Percentiles rank a stretch among this genome's conserved stretches.
phyloP scores from a whole-genome alignment of 2,329 filamentous ascomycete genomes.

The Endothia cerciana region DNA sequence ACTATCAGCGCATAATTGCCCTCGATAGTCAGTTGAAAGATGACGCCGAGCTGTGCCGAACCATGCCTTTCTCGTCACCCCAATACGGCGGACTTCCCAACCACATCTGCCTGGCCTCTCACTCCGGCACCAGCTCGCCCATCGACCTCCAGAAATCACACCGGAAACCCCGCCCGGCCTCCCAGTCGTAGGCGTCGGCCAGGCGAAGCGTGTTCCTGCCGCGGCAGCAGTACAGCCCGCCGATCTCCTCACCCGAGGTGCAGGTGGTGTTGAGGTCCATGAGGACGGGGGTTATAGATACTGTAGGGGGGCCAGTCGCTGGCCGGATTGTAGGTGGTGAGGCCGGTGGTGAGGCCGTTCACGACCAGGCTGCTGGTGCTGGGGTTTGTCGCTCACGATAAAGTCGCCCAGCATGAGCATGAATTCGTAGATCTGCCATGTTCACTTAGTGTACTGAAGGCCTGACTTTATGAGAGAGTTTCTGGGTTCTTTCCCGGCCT shows the following conservation, averaged over 20 bases:
- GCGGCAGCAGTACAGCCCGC: conserved; percentile 9
- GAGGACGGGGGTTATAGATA: conserved; percentile 8
- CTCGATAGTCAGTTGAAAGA: too few relatives aligned
- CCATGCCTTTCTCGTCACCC: too few relatives aligned
- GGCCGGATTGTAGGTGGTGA: conserved; percentile 6
- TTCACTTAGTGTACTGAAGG: neutral
- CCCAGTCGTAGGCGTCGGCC: conserved; percentile 14
- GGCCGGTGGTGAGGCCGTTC: conserved; percentile 14
- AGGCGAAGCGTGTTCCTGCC: conserved; percentile 11
- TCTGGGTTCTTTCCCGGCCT: neutral
- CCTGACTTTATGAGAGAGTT: neutral
- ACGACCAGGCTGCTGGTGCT: neutral
- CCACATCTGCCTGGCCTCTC: neutral
- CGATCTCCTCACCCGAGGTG: conserved; percentile 1
- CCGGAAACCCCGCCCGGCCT: conserved; percentile 8
- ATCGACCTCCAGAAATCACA: conserved; percentile 19
- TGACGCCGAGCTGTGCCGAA: too few relatives aligned
- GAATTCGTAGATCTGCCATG: conserved; percentile 6
- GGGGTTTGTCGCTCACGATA: conserved; percentile 8
- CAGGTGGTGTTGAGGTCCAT: conserved; percentile 17
- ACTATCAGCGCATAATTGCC: too few relatives aligned
- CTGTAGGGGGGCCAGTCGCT: conserved; percentile 14
- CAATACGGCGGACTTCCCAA: too few relatives aligned
- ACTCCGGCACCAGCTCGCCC: conserved; percentile 10
- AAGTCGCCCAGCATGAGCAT: conserved; percentile 19